These are phyloP conservation scores for Microcyclospora tardicrescens DNA, from an alignment of 2,329 filamentous ascomycete species.

Conservation along the genomic window DNA sequence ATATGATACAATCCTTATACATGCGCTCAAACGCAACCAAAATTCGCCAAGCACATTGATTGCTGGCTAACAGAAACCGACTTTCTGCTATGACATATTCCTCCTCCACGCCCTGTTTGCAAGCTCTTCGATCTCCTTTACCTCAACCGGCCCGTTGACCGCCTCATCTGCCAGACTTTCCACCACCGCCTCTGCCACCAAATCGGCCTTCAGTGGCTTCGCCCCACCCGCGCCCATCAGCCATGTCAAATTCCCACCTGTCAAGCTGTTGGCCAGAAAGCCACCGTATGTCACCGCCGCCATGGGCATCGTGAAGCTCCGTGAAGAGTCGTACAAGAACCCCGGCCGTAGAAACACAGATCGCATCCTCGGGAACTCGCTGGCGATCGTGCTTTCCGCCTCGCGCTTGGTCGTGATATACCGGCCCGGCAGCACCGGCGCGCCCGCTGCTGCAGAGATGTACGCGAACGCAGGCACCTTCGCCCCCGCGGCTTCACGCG, in stretches of 20 bases:
- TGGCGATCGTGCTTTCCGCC: slow-evolving; percentile 65
- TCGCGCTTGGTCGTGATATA: slow-evolving; percentile 90
- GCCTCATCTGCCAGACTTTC: slow-evolving; percentile 67
- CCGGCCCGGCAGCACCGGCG: slow-evolving; percentile 67
- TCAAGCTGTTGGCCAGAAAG: slow-evolving; percentile 61
- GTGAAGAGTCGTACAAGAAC: slow-evolving; percentile 77
- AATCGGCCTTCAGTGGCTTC: slow-evolving; percentile 77
- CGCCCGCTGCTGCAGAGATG: slow-evolving; percentile 77
- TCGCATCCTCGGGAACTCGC: slow-evolving; percentile 61
- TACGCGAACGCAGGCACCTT: slow-evolving; percentile 64
- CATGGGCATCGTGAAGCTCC: slow-evolving; percentile 71
- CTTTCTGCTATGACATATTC: slow-evolving; percentile 46
- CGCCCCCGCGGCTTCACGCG: slow-evolving; percentile 56
- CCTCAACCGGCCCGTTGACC: slow-evolving; percentile 63
- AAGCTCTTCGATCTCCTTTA: slow-evolving; percentile 66
- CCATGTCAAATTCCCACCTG: slow-evolving; percentile 60
- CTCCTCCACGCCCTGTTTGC: slow-evolving; percentile 78
- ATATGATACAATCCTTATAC: too few species aligned
- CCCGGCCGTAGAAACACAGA: slow-evolving; percentile 72
- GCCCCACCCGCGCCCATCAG: slow-evolving; percentile 71
- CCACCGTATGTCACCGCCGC: slow-evolving; percentile 65
- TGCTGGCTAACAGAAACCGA: too few species aligned
- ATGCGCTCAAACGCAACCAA: too few species aligned
- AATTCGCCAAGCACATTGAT: too few species aligned
- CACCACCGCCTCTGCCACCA: slow-evolving; percentile 78